Percentiles rank a stretch among this genome's conserved stretches.
Conservation (phyloP, 1,284 basidiomycete species). For the Phenoliferia sp. region DNA sequence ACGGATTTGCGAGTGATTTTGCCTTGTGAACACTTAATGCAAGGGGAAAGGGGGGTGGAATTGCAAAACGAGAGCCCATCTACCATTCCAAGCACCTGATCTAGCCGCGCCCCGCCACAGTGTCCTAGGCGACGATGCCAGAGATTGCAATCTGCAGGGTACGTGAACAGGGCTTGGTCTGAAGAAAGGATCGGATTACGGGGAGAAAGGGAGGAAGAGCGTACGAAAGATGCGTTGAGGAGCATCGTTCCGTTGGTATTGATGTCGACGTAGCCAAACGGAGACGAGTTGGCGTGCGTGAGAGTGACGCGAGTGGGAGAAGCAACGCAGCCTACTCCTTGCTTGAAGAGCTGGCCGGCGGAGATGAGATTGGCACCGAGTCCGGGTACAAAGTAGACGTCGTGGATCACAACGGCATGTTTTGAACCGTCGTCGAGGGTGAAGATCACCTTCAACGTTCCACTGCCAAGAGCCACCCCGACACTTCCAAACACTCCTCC, state of each 20-base stretch:
- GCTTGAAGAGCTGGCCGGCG: neutral
- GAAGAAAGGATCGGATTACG: neutral
- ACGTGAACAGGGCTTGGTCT: too few species aligned
- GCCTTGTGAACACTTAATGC: neutral
- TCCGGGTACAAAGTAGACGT: neutral
- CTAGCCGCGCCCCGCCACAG: neutral
- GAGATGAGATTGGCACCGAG: constrained; percentile 1
- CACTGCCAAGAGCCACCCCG: too few species aligned
- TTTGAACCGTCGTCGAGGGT: neutral
- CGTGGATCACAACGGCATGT: neutral
- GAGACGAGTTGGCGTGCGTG: neutral
- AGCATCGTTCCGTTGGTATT: neutral
- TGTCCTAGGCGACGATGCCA: neutral
- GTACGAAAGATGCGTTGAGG: neutral
- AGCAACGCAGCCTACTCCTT: neutral
- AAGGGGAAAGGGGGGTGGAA: neutral
- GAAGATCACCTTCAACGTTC: neutral
- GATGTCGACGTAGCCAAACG: neutral
- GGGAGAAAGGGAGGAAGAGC: too few species aligned
- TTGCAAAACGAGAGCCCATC: neutral
- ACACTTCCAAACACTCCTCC: too few species aligned
- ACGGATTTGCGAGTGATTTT: neutral
- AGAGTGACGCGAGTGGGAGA: neutral
- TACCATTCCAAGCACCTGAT: neutral
- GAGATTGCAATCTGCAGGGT: neutral